These are phyloP conservation scores for Fusarium veterinarium DNA, from an alignment of 2,329 filamentous ascomycete species.

Conservation along the genomic window DNA sequence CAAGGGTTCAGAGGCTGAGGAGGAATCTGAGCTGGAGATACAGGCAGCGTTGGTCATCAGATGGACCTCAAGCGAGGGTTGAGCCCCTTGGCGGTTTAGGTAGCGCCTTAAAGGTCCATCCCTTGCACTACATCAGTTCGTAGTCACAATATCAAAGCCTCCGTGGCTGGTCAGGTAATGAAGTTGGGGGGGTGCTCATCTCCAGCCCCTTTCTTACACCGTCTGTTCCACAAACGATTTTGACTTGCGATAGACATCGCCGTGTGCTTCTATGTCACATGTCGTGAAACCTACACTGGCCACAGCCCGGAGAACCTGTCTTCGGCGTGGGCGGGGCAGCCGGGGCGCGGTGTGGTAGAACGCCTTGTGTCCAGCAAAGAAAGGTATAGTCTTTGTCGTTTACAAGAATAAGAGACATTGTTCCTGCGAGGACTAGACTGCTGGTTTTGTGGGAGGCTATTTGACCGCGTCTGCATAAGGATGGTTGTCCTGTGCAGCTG, in stretches of 20 bases:
- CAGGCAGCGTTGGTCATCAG: neutral
- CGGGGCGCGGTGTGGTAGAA: neutral
- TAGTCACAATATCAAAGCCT: neutral
- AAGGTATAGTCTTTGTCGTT: accelerated
- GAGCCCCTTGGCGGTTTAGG: neutral
- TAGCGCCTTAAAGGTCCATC: neutral
- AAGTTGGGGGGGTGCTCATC: neutral
- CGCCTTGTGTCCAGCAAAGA: neutral
- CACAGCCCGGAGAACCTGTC: neutral
- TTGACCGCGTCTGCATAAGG: too few species aligned
- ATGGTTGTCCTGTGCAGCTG: too few species aligned
- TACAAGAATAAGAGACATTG: neutral
- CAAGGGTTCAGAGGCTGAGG: too few species aligned
- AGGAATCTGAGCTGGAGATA: neutral
- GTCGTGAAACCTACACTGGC: accelerated
- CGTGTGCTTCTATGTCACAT: neutral
- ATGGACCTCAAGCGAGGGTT: neutral
- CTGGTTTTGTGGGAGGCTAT: too few species aligned
- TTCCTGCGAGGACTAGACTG: too few species aligned
- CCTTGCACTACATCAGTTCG: accelerated
- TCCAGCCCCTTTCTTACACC: neutral
- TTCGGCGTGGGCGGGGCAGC: accelerated
- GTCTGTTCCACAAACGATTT: neutral
- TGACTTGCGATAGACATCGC: accelerated
- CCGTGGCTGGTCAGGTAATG: neutral